phyloP scores from a whole-genome alignment of 2,329 filamentous ascomycete species.

The Mycosphaerella arachidis region DNA sequence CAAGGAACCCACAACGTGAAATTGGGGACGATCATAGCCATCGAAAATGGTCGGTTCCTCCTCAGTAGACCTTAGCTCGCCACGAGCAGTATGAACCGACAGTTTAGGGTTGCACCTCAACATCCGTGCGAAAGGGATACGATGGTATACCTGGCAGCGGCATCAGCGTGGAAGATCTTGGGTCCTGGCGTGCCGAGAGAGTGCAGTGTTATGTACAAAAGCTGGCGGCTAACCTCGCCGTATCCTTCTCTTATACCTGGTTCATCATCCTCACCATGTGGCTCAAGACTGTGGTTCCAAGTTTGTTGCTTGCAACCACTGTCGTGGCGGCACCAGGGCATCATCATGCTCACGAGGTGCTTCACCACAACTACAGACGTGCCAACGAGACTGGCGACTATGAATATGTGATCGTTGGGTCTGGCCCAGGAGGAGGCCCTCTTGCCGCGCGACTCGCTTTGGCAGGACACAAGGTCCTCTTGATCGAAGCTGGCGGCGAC shows the following conservation, averaged over 20 bases:
- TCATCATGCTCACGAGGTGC: slow-evolving; percentile 1
- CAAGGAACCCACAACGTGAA: too few species aligned
- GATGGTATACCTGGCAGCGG: background rate
- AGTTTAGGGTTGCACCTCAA: background rate
- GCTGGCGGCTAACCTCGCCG: background rate
- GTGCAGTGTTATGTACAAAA: background rate
- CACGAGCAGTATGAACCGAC: background rate
- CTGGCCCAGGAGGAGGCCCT: slow-evolving; percentile 56
- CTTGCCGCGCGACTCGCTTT: slow-evolving; percentile 57
- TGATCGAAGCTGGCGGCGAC: slow-evolving; percentile 59
- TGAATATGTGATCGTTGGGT: slow-evolving; percentile 62
- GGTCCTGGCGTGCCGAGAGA: background rate
- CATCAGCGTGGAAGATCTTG: background rate
- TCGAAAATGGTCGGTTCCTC: background rate
- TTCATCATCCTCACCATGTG: background rate
- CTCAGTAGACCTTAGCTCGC: too few species aligned
- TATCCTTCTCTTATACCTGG: background rate
- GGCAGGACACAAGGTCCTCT: slow-evolving; percentile 55
- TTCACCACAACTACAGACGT: slow-evolving; percentile 4
- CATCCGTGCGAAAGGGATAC: too few species aligned
- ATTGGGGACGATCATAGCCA: too few species aligned
- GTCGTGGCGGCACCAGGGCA: background rate
- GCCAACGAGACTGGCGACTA: slow-evolving; percentile 36
- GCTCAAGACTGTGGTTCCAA: background rate
- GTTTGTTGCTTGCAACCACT: background rate